These are phyloP conservation scores for Passalora sequoiae DNA, from an alignment of 2,329 filamentous ascomycete genomes.

Conservation along the genomic window DNA sequence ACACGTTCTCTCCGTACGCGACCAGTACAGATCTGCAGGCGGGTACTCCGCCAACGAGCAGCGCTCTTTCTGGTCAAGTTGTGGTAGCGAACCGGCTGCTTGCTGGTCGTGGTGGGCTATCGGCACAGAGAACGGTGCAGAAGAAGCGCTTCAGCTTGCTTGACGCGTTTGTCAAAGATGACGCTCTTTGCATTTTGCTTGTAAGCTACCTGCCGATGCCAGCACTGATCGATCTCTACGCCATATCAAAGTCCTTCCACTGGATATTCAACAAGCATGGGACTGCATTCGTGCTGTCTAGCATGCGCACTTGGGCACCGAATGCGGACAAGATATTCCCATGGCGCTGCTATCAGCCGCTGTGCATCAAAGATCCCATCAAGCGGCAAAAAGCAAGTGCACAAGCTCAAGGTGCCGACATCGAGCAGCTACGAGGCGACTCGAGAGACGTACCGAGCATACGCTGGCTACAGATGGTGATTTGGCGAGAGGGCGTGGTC, in stretches of 20 bases:
- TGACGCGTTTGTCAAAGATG: constrained; percentile 29
- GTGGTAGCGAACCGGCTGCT: constrained; percentile 2
- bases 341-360: constrained; percentile 54
- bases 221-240: constrained; percentile 61
- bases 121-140: background rate
- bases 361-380: constrained; percentile 57
- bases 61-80: background rate
- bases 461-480: constrained; percentile 63
- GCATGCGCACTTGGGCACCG: constrained; percentile 52
- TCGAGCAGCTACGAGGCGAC: constrained; percentile 22
- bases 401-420: constrained; percentile 9
- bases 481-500: constrained; percentile 52
- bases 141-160: constrained; percentile 32
- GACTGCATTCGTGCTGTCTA: constrained; percentile 53
- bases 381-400: constrained; percentile 24
- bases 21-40: background rate
- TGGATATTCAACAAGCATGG: constrained; percentile 55
- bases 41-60: background rate
- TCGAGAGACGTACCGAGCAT: constrained; percentile 57
- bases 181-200: constrained; percentile 53
- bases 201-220: constrained; percentile 50
- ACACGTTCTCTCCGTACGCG: background rate
- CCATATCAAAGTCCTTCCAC: constrained; percentile 60
- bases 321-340: constrained; percentile 55
- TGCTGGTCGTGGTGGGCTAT: background rate